phyloP scores from a whole-genome alignment of 257 asterid species.

The Paraleonurus japonicus region DNA sequence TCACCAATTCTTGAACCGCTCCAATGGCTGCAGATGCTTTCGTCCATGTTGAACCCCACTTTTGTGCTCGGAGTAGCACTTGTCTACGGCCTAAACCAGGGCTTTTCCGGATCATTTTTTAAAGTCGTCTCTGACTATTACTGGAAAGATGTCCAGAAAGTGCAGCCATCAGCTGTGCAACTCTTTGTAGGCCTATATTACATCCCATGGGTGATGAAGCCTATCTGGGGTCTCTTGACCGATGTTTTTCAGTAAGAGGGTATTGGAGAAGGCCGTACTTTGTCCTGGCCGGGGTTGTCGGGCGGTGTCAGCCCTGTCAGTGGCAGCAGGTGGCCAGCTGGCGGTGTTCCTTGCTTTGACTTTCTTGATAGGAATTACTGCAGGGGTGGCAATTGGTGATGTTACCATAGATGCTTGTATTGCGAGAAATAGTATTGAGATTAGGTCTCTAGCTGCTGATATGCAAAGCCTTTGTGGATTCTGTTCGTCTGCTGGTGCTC shows the following conservation, averaged over 20 bases:
- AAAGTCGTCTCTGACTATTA: conserved; percentile 64
- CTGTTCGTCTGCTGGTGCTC: conserved; percentile 56
- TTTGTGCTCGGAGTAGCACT: conserved; percentile 53
- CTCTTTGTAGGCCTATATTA: conserved; percentile 49
- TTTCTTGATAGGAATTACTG: conserved; percentile 43
- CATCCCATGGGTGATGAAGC: conserved; percentile 78
- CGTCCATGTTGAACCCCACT: conserved; percentile 43
- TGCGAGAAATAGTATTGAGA: conserved; percentile 56
- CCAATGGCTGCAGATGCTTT: conserved; percentile 65
- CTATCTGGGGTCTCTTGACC: conserved; percentile 60
- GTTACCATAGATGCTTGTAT: conserved; percentile 71
- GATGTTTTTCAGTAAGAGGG: conserved; percentile 55
- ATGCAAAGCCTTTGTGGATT: conserved; percentile 66
- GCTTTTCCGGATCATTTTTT: conserved; percentile 50
- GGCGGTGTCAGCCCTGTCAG: conserved; percentile 24
- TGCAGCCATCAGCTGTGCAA: conserved; percentile 64
- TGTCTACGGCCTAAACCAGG: conserved; percentile 63
- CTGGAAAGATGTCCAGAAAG: conserved; percentile 72
- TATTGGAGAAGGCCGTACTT: conserved; percentile 59
- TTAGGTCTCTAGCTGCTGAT: conserved; percentile 57
- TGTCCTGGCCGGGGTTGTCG: conserved; percentile 42
- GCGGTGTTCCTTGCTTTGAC: conserved; percentile 39
- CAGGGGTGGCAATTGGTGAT: conserved; percentile 65
- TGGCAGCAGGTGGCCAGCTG: conserved; percentile 37
- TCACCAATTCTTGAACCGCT: conserved; percentile 37